These are phyloP conservation scores for Dictyostelium purpureum DNA, from an alignment of 78 protist genomes.

Conservation along the genomic window DNA sequence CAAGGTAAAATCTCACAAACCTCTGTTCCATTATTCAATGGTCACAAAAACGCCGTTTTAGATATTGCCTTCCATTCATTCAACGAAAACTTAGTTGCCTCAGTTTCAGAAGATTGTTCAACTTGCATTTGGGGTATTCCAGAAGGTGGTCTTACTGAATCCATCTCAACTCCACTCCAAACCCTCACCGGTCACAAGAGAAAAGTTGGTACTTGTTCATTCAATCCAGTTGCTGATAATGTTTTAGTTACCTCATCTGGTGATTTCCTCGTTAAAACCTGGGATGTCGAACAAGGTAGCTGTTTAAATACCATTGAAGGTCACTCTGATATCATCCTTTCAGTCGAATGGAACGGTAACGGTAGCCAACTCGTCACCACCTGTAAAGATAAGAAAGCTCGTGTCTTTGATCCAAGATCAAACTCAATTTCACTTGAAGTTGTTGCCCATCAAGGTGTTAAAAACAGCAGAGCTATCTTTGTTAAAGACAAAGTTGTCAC, in stretches of 20 bases:
- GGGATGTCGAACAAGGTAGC: constrained; percentile 95
- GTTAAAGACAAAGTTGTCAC: constrained; percentile 86
- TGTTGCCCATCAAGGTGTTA: constrained; percentile 92
- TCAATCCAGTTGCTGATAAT: constrained; percentile 96
- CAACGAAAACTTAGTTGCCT: constrained; percentile 93
- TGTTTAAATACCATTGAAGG: constrained; percentile 15
- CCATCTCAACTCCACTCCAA: constrained; percentile 74
- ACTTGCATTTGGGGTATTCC: constrained; percentile 95
- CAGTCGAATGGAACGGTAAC: constrained; percentile 92
- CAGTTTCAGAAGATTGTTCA: constrained; percentile 97
- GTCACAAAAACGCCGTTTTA: constrained; percentile 93
- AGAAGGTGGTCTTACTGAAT: constrained; percentile 87
- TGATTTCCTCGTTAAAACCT: constrained; percentile 90
- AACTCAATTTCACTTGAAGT: constrained; percentile 67
- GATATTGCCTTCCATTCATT: constrained; percentile 97
- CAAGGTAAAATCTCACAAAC: constrained; percentile 46
- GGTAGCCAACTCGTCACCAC: constrained; percentile 90
- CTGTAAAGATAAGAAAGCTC: constrained; percentile 96
- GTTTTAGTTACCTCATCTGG: constrained; percentile 90
- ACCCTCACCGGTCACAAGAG: constrained; percentile 94
- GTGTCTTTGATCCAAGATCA: constrained; percentile 92
- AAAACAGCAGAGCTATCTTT: constrained; percentile 90
- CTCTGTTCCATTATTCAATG: constrained; percentile 85
- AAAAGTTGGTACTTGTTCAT: constrained; percentile 87
- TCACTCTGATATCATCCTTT: constrained; percentile 84